Percentiles rank a stretch among this genome's conserved stretches.
Conservation (phyloP, 2,329 filamentous ascomycete species). For the Cylindrodendrum hubeiense region DNA sequence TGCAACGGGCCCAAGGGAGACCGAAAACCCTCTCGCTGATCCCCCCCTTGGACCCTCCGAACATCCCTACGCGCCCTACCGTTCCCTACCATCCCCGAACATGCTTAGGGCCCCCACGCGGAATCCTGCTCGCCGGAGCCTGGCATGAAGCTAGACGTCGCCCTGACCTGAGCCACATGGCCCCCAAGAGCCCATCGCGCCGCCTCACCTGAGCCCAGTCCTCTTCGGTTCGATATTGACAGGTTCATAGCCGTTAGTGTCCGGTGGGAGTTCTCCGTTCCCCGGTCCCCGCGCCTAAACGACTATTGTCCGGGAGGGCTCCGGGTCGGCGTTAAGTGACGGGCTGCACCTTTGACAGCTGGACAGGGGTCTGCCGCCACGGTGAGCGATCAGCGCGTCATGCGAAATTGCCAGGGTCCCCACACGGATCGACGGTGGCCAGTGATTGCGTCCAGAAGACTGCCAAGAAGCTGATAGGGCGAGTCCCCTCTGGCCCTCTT, state of each 20-base stretch:
- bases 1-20: constrained; percentile 14
- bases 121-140: not conserved
- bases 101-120: not conserved
- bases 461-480: constrained; percentile 21
- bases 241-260: constrained; percentile 34
- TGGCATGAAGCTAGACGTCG: constrained; percentile 8
- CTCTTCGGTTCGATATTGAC: constrained; percentile 22
- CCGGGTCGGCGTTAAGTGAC: constrained; percentile 29
- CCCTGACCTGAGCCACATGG: constrained; percentile 31
- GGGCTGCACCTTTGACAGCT: constrained; percentile 37
- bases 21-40: not conserved
- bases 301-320: constrained; percentile 5
- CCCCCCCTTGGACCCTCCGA: not conserved
- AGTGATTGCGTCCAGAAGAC: constrained; percentile 20
- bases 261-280: constrained; percentile 34
- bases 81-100: too few species aligned
- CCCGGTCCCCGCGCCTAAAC: constrained; percentile 26
- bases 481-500: not conserved
- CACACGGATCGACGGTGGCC: constrained; percentile 31
- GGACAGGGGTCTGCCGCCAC: constrained; percentile 22
- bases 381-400: constrained; percentile 35
- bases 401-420: constrained; percentile 34
- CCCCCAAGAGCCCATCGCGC: constrained; percentile 9
- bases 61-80: too few species aligned
- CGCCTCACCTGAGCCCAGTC: constrained; percentile 42